These are phyloP conservation scores for Nicotiana obtusifolia DNA, from an alignment of 257 asterid species.

Conservation along the genomic window DNA sequence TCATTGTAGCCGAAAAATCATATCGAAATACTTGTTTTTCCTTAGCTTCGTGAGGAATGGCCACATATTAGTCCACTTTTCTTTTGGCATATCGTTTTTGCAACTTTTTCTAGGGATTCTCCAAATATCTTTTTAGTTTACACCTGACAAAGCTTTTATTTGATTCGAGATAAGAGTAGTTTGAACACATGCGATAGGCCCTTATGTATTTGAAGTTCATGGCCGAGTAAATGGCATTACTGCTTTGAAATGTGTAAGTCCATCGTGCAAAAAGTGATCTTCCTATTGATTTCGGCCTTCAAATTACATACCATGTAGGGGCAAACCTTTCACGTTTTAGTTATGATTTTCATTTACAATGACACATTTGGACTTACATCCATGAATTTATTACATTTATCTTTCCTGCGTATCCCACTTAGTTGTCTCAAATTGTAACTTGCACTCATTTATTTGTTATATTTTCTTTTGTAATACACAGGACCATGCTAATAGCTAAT, in stretches of 20 bases:
- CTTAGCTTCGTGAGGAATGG: neutral
- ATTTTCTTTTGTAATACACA: conserved; percentile 15
- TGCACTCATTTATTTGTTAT: neutral
- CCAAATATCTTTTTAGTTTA: neutral
- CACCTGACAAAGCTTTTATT: neutral
- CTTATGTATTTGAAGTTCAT: neutral
- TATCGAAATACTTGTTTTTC: neutral
- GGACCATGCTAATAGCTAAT: conserved; percentile 70
- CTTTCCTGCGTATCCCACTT: neutral
- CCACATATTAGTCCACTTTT: neutral
- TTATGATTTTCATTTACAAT: neutral
- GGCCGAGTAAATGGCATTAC: neutral
- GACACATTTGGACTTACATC: neutral
- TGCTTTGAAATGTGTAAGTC: neutral
- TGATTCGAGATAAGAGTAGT: neutral
- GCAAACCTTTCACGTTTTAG: neutral
- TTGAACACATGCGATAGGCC: neutral
- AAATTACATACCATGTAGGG: neutral
- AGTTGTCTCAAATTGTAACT: neutral
- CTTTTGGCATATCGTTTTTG: neutral
- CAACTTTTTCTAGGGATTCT: neutral
- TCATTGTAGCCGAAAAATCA: neutral
- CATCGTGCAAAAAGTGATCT: neutral
- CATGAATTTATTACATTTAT: neutral
- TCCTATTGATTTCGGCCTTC: neutral